phyloP scores from a whole-genome alignment of 2,329 filamentous ascomycete genomes.

The Neophaeococcomyces mojaviensis region DNA sequence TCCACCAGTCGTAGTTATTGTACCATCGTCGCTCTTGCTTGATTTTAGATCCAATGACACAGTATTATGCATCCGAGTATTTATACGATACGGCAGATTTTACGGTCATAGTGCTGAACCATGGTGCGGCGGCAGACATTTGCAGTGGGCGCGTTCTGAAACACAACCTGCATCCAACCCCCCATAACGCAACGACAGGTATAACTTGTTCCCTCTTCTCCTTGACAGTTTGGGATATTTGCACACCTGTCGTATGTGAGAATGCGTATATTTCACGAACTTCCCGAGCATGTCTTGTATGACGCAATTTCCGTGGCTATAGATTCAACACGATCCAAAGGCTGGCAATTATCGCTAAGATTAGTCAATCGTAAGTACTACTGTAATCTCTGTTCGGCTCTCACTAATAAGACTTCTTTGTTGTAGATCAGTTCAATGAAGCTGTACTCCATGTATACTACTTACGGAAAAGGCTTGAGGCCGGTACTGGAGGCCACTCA shows the following conservation, averaged over 20 bases:
- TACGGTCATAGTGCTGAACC: too few relatives aligned
- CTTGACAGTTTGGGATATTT: too few relatives aligned
- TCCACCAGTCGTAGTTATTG: too few relatives aligned
- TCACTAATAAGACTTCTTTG: background rate
- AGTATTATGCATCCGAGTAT: too few relatives aligned
- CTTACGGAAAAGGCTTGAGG: slow-evolving; percentile 7
- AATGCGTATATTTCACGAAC: slow-evolving; percentile 7
- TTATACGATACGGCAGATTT: too few relatives aligned
- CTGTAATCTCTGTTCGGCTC: slow-evolving; percentile 1
- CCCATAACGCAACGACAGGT: slow-evolving; percentile 5
- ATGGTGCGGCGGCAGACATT: too few relatives aligned
- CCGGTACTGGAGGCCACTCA: slow-evolving; percentile 5
- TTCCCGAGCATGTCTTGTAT: slow-evolving; percentile 9
- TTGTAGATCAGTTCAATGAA: slow-evolving; percentile 11
- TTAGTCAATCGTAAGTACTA: slow-evolving; percentile 12
- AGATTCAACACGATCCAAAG: slow-evolving; percentile 8
- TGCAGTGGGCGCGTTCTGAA: too few relatives aligned
- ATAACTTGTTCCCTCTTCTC: background rate
- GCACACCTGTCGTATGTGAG: background rate
- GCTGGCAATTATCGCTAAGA: slow-evolving; percentile 12
- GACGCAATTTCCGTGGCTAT: slow-evolving; percentile 7
- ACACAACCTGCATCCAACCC: too few relatives aligned
- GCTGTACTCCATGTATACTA: slow-evolving; percentile 10
- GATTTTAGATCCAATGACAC: too few relatives aligned
- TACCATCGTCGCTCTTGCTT: too few relatives aligned